Conservation (phyloP, 805 yeast species). For the Candida hungchunana region DNA sequence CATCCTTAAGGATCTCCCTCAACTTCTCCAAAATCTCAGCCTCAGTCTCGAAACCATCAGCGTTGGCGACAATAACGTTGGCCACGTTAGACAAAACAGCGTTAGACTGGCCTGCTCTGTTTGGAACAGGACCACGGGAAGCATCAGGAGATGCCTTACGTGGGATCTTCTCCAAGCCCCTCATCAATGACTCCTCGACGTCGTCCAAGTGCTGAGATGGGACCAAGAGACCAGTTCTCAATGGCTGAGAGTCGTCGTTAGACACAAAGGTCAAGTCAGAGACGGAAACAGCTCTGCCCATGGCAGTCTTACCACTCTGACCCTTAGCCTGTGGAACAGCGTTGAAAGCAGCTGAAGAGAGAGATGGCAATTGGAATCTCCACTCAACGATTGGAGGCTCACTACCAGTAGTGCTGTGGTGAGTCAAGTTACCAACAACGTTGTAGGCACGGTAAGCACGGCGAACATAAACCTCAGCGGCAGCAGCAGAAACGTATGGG, state of each 20-base stretch:
- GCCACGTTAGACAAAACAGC: conserved; percentile 68
- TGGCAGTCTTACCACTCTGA: conserved; percentile 37
- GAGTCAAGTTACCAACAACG: conserved; percentile 71
- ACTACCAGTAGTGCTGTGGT: conserved; percentile 35
- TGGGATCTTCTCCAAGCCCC: conserved; percentile 72
- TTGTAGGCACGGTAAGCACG: conserved; percentile 97
- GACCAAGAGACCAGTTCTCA: conserved; percentile 81
- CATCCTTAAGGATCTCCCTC: conserved; percentile 59
- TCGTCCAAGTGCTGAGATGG: conserved; percentile 85
- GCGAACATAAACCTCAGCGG: conserved; percentile 93
- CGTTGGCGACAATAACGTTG: conserved; percentile 68
- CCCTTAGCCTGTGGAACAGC: conserved; percentile 52
- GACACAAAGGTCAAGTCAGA: conserved; percentile 87
- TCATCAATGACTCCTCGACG: conserved; percentile 72
- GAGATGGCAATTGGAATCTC: conserved; percentile 81
- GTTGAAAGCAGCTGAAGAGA: conserved; percentile 67
- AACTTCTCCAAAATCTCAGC: conserved; percentile 62
- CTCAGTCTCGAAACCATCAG: conserved; percentile 73
- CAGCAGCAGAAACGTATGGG: conserved; percentile 89
- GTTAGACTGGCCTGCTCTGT: conserved; percentile 33
- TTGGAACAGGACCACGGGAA: conserved; percentile 44
- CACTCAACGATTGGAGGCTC: conserved; percentile 74
- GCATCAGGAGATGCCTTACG: conserved; percentile 32
- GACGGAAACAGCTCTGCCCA: conserved; percentile 88
- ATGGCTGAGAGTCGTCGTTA: conserved; percentile 59